Base-by-base conservation (phyloP, 2,329 filamentous ascomycete species). In the Aspergillus unguis region DNA sequence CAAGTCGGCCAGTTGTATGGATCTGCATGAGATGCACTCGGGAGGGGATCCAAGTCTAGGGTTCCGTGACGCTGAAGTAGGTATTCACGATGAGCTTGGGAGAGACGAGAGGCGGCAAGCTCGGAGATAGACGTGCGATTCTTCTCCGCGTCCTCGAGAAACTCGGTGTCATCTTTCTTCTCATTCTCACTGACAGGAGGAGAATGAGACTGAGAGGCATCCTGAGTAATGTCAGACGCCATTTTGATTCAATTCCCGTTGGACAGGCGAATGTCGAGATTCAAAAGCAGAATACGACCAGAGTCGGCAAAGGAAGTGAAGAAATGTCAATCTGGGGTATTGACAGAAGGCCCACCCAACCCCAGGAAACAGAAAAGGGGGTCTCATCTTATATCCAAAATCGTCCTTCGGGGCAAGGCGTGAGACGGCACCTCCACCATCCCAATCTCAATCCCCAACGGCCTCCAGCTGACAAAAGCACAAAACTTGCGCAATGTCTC, bases 1-100 rank as follows among this genome's bases (percentile, higher is more conserved):
- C 77, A 77, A 23, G 60, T 62, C 2, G 78, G 73, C 78, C 78
- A 82, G 52, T 82, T 82, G 61, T 80, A 81, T 4, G 80, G 80
- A 60, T 83, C 80, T 5, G 76, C 75, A 40, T 73, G 71, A 31
- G 73, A 72, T 54, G 72, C 70, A 26, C 71, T 73, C 3, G 80
- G 80, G 33, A 82, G 64, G 3, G 80, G 80, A 50, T 81, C 77
- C 6, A 82, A 71, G 17, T 80, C 74, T 32, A 80, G 58, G 0
- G 76, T 81, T 48, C 79, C 79, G 71, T 82, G 79, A 38, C 74
- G 73, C 43, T 73, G 58, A 7, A 82, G 62, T n/a, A 82, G 69
- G 58, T 80, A 82, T 26, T 78, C 69, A 37, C 59, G 59, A 49
- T 48, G 64, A 6, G 60, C 42, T n/a, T 63, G 56, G 2, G 63